These are phyloP conservation scores for Haplosporangium sp. DNA, from an alignment of 371 early-diverging fungal species.

Conservation along the genomic window DNA sequence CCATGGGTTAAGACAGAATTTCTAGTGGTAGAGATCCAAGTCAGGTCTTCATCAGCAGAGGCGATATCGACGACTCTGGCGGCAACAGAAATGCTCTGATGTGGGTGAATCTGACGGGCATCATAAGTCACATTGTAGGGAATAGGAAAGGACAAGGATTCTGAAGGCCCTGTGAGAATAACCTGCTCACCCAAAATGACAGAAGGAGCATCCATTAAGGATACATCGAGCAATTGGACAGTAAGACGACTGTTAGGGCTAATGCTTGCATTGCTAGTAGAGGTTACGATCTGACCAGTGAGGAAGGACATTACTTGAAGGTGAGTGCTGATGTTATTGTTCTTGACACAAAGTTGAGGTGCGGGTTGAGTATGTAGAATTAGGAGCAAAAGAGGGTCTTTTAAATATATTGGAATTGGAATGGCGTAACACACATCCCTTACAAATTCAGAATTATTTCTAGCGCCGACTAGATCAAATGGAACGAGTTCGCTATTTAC, in stretches of 20 bases:
- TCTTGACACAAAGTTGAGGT: not conserved
- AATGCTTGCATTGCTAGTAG: not conserved
- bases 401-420: not conserved
- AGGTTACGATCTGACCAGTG: conserved; percentile 16
- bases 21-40: conserved; percentile 27
- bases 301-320: conserved; percentile 11
- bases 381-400: not conserved
- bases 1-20: conserved; percentile 19
- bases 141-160: conserved; percentile 20
- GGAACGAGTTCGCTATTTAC: not conserved
- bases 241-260: conserved; percentile 22
- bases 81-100: conserved; percentile 14
- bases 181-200: conserved; percentile 20
- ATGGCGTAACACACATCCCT: not conserved
- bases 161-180: conserved; percentile 1
- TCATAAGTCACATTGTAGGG: conserved; percentile 20
- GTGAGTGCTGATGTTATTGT: not conserved
- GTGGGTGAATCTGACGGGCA: conserved; percentile 1
- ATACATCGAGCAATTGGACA: conserved; percentile 31
- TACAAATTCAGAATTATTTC: not conserved
- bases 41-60: conserved; percentile 1
- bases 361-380: not conserved
- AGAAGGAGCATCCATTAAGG: conserved; percentile 31
- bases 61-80: conserved; percentile 16
- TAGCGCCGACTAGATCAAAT: not conserved